These are phyloP conservation scores for Endotrypanum monterogeii DNA, from an alignment of 208 protist species.

Conservation along the genomic window DNA sequence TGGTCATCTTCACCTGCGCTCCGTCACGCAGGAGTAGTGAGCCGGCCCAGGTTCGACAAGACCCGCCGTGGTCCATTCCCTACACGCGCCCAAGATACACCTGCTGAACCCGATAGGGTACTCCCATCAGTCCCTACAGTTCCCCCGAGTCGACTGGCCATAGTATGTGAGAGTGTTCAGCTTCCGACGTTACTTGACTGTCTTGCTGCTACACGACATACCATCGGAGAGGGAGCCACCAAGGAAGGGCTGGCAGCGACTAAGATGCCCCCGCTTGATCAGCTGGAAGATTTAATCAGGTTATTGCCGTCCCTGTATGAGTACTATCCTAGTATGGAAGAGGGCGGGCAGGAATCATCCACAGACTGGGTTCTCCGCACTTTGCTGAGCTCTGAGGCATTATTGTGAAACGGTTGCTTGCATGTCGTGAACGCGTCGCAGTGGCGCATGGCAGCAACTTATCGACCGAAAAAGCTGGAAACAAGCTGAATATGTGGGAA, in stretches of 20 bases:
- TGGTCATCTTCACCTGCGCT: slow-evolving; percentile 20
- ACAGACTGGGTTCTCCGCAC: slow-evolving; percentile 43
- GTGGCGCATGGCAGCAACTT: neutral
- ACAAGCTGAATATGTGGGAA: neutral
- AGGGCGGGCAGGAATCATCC: slow-evolving; percentile 25
- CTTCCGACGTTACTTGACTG: slow-evolving; percentile 29
- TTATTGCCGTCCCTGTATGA: slow-evolving; percentile 36
- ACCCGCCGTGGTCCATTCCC: slow-evolving; percentile 12
- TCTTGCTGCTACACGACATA: slow-evolving; percentile 8
- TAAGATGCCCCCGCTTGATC: slow-evolving; percentile 32
- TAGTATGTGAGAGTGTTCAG: slow-evolving; percentile 20
- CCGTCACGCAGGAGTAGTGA: slow-evolving; percentile 8
- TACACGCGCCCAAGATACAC: neutral
- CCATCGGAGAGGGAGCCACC: neutral
- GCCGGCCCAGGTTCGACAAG: slow-evolving; percentile 13
- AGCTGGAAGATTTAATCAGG: slow-evolving; percentile 37
- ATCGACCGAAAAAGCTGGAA: neutral
- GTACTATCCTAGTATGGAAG: slow-evolving; percentile 39
- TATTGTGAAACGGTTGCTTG: slow-evolving; percentile 8
- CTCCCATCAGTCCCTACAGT: slow-evolving; percentile 15
- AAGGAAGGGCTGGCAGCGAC: slow-evolving; percentile 12
- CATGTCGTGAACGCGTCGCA: neutral
- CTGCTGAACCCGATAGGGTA: slow-evolving; percentile 2
- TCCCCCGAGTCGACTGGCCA: slow-evolving; percentile 23
- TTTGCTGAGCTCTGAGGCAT: slow-evolving; percentile 29